Conservation (phyloP, 768 basidiomycete genomes). For the Calocybe indica region DNA sequence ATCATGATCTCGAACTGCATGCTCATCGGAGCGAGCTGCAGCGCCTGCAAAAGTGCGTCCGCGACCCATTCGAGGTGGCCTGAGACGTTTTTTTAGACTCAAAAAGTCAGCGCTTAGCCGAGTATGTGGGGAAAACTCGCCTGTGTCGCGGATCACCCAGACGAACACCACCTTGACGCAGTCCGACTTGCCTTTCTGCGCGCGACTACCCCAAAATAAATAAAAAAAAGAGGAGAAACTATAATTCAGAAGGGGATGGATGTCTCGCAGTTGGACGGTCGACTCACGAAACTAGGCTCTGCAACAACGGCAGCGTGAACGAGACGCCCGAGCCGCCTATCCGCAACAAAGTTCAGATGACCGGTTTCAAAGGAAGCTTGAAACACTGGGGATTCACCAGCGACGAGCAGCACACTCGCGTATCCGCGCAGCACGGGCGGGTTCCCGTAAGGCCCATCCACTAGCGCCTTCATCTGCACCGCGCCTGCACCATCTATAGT, state of each 20-base stretch:
- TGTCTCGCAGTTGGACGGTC: too few species aligned
- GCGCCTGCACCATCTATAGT: too few species aligned
- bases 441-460: constrained; percentile 58
- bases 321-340: constrained; percentile 44
- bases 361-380: background rate
- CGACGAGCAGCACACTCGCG: constrained; percentile 42
- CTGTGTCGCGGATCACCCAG: constrained; percentile 34
- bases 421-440: constrained; percentile 34
- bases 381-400: constrained; percentile 19
- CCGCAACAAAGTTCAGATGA: background rate
- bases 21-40: too few species aligned
- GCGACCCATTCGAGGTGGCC: constrained; percentile 23
- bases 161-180: constrained; percentile 27
- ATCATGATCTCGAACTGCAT: too few species aligned
- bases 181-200: too few species aligned
- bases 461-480: constrained; percentile 9
- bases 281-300: constrained; percentile 5
- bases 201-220: too few species aligned
- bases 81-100: too few species aligned
- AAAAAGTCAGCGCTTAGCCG: too few species aligned
- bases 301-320: constrained; percentile 38
- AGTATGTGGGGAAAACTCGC: constrained; percentile 14
- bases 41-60: too few species aligned
- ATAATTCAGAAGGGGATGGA: too few species aligned
- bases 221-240: too few species aligned